Evolutionary conservation across 768 basidiomycete species (phyloP), one percentile per base, ranked within the genome.

Genomic region (Mycena crocata): DNA sequence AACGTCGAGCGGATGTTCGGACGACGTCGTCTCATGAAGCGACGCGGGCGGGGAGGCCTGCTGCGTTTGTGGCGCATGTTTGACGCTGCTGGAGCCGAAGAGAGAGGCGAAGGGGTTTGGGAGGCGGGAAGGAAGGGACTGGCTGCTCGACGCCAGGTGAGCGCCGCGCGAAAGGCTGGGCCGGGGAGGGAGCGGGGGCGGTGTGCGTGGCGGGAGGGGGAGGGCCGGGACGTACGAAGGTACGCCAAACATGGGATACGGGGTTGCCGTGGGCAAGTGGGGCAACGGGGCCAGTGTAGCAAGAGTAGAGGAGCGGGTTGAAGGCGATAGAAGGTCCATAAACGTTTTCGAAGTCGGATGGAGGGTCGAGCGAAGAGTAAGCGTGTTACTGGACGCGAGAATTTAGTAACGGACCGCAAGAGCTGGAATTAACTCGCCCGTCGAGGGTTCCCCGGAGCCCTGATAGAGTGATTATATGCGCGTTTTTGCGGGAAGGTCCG

Each of bases 61-160:
- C 66, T 30, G 73, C 56, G 76, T 71, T 70, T 78, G 66, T 56
- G 77, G 31, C 76, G 76, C 12, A 79, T 73, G 26, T 72, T 73
- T 62, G 72, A 73, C 62, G 72, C 80, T 23, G 75, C 67, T 19
- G 73, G 78, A 42, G 7, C 89, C 92, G 71, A 94, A 94, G n/a
- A 96, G 83, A 2, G 91, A 90, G 0, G 93, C 90, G 70, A 96
- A 95, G 0, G 93, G 90, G 71, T 91, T 92, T 30, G 85, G 77
- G 14, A 94, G 83, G 0, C 92, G 84, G 0, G 88, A 83, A 0
- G 82, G 83, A 77, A 52, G 84, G 80, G n/a, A 83, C 76, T 21
- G 82, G 79, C 14, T 81, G 83, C 68, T 82, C 82, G 34, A 71
- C 31, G 8, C 69, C 24, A 48, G 66, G 26, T 54, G 34, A 13